phyloP scores from a whole-genome alignment of 177 flowering plant species.

The Vitis hybrid region DNA sequence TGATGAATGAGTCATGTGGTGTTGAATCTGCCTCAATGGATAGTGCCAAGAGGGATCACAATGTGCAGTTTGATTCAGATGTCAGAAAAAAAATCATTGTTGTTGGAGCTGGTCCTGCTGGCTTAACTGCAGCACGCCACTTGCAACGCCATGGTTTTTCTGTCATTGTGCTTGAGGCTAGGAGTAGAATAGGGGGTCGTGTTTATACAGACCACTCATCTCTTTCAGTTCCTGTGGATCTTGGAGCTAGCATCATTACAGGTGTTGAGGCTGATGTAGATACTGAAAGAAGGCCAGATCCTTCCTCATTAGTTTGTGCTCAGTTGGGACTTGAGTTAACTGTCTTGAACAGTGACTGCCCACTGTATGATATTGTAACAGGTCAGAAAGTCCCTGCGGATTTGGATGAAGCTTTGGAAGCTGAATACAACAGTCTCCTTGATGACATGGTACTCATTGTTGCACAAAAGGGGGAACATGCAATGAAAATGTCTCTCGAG shows the following conservation, averaged over 20 bases:
- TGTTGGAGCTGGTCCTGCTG: conserved; percentile 99
- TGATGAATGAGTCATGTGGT: conserved; percentile 15
- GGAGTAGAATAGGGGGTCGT: conserved; percentile 93
- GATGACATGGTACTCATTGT: conserved; percentile 94
- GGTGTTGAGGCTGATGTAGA: conserved; percentile 99
- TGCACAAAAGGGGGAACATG: conserved; percentile 82
- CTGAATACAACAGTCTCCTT: conserved; percentile 87
- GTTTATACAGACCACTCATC: conserved; percentile 90
- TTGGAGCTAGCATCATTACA: conserved; percentile 99
- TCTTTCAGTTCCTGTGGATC: conserved; percentile 97
- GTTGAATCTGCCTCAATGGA: conserved; percentile 18
- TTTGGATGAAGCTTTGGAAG: conserved; percentile 92
- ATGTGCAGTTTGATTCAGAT: conserved; percentile 32
- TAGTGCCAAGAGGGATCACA: conserved; percentile 13
- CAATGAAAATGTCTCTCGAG: conserved; percentile 90
- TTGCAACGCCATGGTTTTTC: conserved; percentile 89
- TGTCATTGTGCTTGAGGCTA: conserved; percentile 88
- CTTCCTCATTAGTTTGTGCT: conserved; percentile 90
- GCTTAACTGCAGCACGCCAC: conserved; percentile 94
- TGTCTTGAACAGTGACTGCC: conserved; percentile 92
- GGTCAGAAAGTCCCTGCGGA: conserved; percentile 87
- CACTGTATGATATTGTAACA: conserved; percentile 86
- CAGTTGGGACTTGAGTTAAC: conserved; percentile 94
- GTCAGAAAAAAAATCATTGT: conserved; percentile 60
- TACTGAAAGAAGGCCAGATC: conserved; percentile 95